A percentile compares a stretch with the other conserved stretches of the same genome.
Evolutionary conservation across 2,329 filamentous ascomycete species (phyloP).

Genomic region (Fusarium aywerte): DNA sequence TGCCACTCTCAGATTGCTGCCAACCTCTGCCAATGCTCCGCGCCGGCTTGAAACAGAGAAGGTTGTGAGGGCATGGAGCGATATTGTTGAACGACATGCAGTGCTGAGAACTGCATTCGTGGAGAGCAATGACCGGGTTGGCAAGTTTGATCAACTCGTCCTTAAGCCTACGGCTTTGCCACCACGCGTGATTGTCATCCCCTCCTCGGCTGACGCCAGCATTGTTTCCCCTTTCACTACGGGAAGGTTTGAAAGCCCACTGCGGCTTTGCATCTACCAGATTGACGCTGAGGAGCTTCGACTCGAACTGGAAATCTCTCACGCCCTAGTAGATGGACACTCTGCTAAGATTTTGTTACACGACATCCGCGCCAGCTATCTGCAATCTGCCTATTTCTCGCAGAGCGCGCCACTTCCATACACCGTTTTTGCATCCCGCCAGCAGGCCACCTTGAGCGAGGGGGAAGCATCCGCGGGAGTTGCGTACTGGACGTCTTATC

Average conservation of each 20-base stretch:
- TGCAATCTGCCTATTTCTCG: conserved; percentile 7
- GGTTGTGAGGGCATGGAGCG: neutral
- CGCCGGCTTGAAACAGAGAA: neutral
- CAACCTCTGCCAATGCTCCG: neutral
- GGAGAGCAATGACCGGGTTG: neutral
- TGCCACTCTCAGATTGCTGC: conserved; percentile 1
- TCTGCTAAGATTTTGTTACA: conserved; percentile 7
- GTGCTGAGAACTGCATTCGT: conserved; percentile 3
- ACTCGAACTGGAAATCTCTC: conserved; percentile 9
- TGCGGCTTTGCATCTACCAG: conserved; percentile 2
- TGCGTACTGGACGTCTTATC: conserved; percentile 5
- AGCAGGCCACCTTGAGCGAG: conserved; percentile 3
- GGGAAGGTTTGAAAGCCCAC: conserved; percentile 1
- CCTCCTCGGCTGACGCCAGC: neutral
- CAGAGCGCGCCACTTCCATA: conserved; percentile 1
- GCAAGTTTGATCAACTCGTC: conserved; percentile 6
- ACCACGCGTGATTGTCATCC: neutral
- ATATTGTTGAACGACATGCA: neutral
- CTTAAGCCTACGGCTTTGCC: conserved; percentile 4
- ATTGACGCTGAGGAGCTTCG: conserved; percentile 1
- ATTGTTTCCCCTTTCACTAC: neutral
- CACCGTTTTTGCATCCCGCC: conserved; percentile 4
- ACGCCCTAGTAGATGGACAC: conserved; percentile 7
- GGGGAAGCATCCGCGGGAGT: conserved; percentile 3
- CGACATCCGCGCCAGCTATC: conserved; percentile 6